Evolutionary conservation across 768 basidiomycete species (phyloP).

Genomic region (Calvatia gigantea): DNA sequence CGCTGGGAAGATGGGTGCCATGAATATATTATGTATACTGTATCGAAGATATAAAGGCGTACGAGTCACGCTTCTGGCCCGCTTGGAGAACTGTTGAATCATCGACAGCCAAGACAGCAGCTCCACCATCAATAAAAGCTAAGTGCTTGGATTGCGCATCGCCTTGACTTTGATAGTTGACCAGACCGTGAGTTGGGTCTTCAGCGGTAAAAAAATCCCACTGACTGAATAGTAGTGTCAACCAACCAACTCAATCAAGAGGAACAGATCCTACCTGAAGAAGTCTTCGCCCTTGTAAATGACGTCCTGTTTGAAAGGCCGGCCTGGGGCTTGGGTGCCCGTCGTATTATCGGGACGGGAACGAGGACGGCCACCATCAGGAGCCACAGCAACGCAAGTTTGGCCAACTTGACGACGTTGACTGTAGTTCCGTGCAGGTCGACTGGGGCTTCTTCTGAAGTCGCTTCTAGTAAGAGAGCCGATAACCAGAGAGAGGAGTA

Average conservation of each 20-base stretch:
- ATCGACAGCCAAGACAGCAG: constrained; percentile 63
- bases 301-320: constrained; percentile 27
- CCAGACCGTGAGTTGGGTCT: constrained; percentile 72
- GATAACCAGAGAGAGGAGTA: background rate
- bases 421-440: too few relatives aligned
- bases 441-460: background rate
- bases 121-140: constrained; percentile 55
- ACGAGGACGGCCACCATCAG: background rate
- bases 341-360: background rate
- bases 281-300: constrained; percentile 50
- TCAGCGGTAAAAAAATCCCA: constrained; percentile 62
- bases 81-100: constrained; percentile 40
- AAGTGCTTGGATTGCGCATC: constrained; percentile 51
- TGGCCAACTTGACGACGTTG: background rate
- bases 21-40: constrained; percentile 4
- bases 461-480: background rate
- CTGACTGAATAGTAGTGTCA: constrained; percentile 31
- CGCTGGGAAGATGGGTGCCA: constrained; percentile 31
- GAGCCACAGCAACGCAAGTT: background rate
- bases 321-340: background rate
- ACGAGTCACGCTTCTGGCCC: constrained; percentile 57
- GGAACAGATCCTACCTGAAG: constrained; percentile 43
- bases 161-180: constrained; percentile 49
- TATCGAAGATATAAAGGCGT: constrained; percentile 18
- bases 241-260: background rate